These are phyloP conservation scores for Gastrolobium villosum DNA, from an alignment of 306 rosid genomes.

Conservation along the genomic window DNA sequence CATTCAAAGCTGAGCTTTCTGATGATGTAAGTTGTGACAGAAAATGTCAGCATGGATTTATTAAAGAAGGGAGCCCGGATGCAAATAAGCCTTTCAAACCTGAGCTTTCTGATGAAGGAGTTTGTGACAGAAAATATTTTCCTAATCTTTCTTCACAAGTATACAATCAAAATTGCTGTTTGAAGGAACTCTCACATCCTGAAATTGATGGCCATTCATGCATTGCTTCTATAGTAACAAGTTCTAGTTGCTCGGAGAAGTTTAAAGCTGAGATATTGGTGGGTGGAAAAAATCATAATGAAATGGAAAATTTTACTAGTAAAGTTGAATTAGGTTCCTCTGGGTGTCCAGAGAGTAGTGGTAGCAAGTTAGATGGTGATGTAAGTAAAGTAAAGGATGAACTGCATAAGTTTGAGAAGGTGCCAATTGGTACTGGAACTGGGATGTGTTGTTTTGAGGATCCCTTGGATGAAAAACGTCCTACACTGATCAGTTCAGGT, in stretches of 20 bases:
- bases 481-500: constrained; percentile 54
- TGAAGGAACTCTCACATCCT: constrained; percentile 55
- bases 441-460: constrained; percentile 58
- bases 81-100: constrained; percentile 58
- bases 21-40: constrained; percentile 59
- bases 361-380: constrained; percentile 63
- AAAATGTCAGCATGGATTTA: constrained; percentile 31
- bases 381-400: constrained; percentile 56
- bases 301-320: constrained; percentile 52
- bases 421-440: constrained; percentile 48
- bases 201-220: constrained; percentile 61
- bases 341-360: constrained; percentile 56
- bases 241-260: constrained; percentile 63
- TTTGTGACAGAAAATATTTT: constrained; percentile 50
- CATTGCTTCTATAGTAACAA: constrained; percentile 57
- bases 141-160: constrained; percentile 53
- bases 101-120: constrained; percentile 63
- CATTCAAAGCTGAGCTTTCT: constrained; percentile 61
- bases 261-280: constrained; percentile 56
- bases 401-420: constrained; percentile 55
- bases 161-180: constrained; percentile 48
- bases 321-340: constrained; percentile 61
- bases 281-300: constrained; percentile 56
- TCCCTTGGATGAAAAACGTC: constrained; percentile 60
- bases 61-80: constrained; percentile 48